These are phyloP conservation scores for Catenaria anguillulae DNA, from an alignment of 371 early-diverging fungal genomes.

Conservation along the genomic window DNA sequence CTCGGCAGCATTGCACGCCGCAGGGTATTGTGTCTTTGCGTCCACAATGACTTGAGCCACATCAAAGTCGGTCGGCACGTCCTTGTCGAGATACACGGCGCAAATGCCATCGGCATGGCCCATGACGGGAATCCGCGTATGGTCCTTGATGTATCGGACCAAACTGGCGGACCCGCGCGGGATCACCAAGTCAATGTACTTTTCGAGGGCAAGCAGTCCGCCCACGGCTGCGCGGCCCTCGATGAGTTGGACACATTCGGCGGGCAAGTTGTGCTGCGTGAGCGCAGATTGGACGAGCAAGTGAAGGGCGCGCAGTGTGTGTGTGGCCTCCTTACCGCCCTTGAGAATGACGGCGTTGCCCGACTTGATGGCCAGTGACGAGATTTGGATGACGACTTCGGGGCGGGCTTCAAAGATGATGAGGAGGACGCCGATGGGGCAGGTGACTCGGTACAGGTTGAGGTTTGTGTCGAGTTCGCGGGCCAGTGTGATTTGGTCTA, in stretches of 20 bases:
- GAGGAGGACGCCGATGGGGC: conserved; percentile 85
- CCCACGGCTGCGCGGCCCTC: conserved; percentile 74
- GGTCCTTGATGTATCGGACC: conserved; percentile 75
- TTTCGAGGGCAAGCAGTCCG: conserved; percentile 65
- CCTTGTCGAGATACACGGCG: conserved; percentile 71
- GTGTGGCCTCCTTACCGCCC: conserved; percentile 68
- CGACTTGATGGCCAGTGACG: conserved; percentile 85
- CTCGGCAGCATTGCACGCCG: conserved; percentile 90
- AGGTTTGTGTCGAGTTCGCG: conserved; percentile 63
- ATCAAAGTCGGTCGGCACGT: conserved; percentile 48
- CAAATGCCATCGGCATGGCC: conserved; percentile 96
- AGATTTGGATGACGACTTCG: conserved; percentile 95
- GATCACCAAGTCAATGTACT: conserved; percentile 86
- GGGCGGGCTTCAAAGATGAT: conserved; percentile 96
- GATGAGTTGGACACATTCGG: conserved; percentile 71
- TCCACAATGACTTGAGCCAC: conserved; percentile 68
- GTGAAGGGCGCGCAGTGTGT: background rate
- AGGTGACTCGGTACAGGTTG: conserved; percentile 72
- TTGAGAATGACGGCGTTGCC: conserved; percentile 90
- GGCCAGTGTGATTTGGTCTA: conserved; percentile 48
- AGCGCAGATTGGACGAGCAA: conserved; percentile 59
- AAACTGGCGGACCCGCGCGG: conserved; percentile 83
- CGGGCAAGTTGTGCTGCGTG: conserved; percentile 37
- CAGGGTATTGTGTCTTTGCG: conserved; percentile 87
- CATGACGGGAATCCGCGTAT: conserved; percentile 91